Evolutionary conservation across 441 rosid genomes (phyloP), one percentile per base, ranked within the genome.

Genomic region (Iberis amara): DNA sequence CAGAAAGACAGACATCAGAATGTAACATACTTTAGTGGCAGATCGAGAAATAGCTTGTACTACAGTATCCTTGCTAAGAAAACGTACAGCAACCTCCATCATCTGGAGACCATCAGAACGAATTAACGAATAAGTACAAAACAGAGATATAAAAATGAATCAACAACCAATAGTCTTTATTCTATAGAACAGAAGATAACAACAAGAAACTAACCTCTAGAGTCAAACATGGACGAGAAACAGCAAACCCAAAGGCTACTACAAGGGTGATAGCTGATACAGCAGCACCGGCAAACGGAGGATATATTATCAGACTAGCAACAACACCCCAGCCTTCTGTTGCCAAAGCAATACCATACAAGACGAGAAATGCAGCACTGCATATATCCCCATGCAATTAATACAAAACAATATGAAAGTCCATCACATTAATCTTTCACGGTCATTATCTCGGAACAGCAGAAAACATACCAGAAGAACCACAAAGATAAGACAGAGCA

Each of bases 271-370:
- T 75, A 44, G 99, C 98, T 12, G 99, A 94, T 40, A 94, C 98
- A 62, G 99, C 97, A 71, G 99, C 96, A 69, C 99, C 99, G 68
- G 98, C 98, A 74, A 88, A 94, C 11, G 99, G 99, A 43, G 99
- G 99, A 76, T 88, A 86, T 59, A 94, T 88, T 63, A 68, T 80
- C 79, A 94, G 85, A 79, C 99, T 94, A 58, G 99, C 99, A 65
- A 94, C 96, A 30, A 94, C 99, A 47, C 99, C 99, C 99, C 99
- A 94, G 59, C 97, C 99, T 71, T 94, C 99, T 55, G 79, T 91
- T 67, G 99, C 98, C 77, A 94, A 79, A 24, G 98, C 99, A 70
- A 94, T 79, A 70, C 98, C 99, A 75, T 91, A 94, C 48, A 94
- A 89, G 77, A 94, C 73, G 51, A 94, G 96, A 81, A 94, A 94